Base-by-base conservation (phyloP, 176 grass and related monocot genomes). In the Oryza nivara region DNA sequence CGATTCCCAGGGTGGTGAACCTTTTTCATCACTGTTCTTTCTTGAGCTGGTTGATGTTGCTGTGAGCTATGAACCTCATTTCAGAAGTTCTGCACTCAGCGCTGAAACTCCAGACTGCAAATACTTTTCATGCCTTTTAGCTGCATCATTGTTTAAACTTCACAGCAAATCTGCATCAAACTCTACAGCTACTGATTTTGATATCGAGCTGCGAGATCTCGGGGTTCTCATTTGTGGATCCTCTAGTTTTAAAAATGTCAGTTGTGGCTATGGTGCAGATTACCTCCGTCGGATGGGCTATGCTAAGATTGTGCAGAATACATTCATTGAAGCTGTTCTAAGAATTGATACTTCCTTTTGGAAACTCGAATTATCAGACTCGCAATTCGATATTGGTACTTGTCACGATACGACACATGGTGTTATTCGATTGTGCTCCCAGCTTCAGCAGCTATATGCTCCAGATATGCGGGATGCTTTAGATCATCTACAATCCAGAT, bases 401-500 rank as follows among this genome's bases (percentile, higher is more conserved):
- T 99, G 96, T 70, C 91, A 38, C 20, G 96, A 99, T 66, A 94
- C 96, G 30, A 94, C 92, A 26, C 81, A 83, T 89, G 96, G 88
- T 77, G 81, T 99, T 87, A 41, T 92, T 81, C 70, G 41, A 72
- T 87, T 99, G 79, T 78, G 77, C 68, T 89, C 88, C 14, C 96
- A 99, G 86, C 89, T 99, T 23, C 93, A 99, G 56, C 82, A 96
- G 82, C 60, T 99, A 76, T 99, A 99, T 83, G 86, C 93, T 73
- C 96, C 89, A 16, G 96, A 99, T 91, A 90, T 96, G 88, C 72
- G 82, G 67, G 93, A 96, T 85, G 89, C 93, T 85, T 51, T 99
- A 78, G 80, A 83, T 61, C 96, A 99, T 93, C 88, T 99, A 46
- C 96, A 99, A 74, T 99, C 93, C 75, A 99, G 96, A 84, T 99